Percentiles rank a stretch among this genome's conserved stretches.
These are phyloP conservation scores for Populus hybrid DNA, from an alignment of 441 rosid species.

Conservation along the genomic window DNA sequence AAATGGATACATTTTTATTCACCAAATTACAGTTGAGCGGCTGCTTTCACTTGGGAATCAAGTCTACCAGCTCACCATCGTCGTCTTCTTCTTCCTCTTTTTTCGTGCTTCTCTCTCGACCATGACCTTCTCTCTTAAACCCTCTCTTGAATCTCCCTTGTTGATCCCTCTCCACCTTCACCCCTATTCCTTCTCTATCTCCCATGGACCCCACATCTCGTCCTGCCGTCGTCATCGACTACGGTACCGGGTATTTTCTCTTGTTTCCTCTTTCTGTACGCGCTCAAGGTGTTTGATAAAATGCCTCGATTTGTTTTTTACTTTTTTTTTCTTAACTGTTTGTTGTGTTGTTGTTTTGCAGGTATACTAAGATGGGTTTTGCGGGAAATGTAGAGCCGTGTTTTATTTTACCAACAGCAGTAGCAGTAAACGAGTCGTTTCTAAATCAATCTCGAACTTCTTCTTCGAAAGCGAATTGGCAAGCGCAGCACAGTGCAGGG, in stretches of 20 bases:
- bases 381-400: conserved; percentile 99
- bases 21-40: conserved; percentile 34
- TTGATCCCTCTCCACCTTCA: conserved; percentile 24
- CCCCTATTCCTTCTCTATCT: conserved; percentile 16
- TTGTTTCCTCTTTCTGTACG: not conserved
- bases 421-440: conserved; percentile 89
- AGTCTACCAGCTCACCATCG: conserved; percentile 29
- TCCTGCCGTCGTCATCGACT: conserved; percentile 95
- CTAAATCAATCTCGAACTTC: conserved; percentile 66
- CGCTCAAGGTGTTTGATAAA: conserved; percentile 37
- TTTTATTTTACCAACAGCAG: conserved; percentile 89
- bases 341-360: conserved; percentile 26
- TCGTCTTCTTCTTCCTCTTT: conserved; percentile 14
- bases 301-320: conserved; percentile 19
- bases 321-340: not conserved
- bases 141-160: conserved; percentile 47
- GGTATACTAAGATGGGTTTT: conserved; percentile 96
- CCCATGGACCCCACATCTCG: conserved; percentile 89
- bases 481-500: conserved; percentile 87
- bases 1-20: conserved; percentile 29
- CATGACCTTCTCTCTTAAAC: conserved; percentile 48
- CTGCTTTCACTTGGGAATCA: conserved; percentile 61
- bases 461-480: conserved; percentile 72
- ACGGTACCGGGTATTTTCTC: conserved; percentile 78
- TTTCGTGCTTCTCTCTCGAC: conserved; percentile 37